Conservation (phyloP, 768 basidiomycete species). For the Tulasnella sp. region DNA sequence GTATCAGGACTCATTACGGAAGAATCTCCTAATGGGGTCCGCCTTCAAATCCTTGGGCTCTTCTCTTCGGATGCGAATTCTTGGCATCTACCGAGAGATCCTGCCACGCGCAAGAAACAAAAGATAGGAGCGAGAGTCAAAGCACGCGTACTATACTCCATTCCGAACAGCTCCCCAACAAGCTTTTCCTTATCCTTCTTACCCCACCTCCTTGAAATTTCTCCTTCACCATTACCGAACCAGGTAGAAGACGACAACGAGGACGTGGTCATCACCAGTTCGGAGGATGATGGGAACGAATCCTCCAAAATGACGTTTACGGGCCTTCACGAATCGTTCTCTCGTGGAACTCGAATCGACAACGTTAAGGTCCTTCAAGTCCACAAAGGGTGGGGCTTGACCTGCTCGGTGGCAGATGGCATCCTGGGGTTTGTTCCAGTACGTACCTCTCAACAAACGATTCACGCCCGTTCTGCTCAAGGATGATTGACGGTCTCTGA, state of each 20-base stretch:
- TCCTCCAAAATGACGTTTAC: constrained; percentile 18
- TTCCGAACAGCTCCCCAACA: constrained; percentile 63
- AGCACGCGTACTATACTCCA: constrained; percentile 77
- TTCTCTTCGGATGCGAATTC: constrained; percentile 87
- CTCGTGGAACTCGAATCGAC: constrained; percentile 69
- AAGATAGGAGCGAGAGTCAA: constrained; percentile 49
- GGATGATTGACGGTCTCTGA: neutral
- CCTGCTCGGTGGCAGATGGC: constrained; percentile 59
- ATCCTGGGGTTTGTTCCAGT: constrained; percentile 86
- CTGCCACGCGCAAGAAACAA: neutral
- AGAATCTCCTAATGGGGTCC: constrained; percentile 66
- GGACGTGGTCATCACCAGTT: neutral
- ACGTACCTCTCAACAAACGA: constrained; percentile 35
- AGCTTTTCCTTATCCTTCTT: constrained; percentile 76
- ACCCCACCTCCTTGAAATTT: constrained; percentile 57
- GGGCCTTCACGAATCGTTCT: constrained; percentile 55
- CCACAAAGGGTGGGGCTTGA: constrained; percentile 77
- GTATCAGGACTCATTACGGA: constrained; percentile 80
- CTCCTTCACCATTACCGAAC: neutral
- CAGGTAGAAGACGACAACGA: neutral
- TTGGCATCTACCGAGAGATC: constrained; percentile 52
- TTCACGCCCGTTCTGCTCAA: neutral
- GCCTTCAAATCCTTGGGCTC: constrained; percentile 84
- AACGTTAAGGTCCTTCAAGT: constrained; percentile 67
- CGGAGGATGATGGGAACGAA: neutral